Base-by-base conservation (phyloP, 306 rosid genomes). In the Cicer arietinum region DNA sequence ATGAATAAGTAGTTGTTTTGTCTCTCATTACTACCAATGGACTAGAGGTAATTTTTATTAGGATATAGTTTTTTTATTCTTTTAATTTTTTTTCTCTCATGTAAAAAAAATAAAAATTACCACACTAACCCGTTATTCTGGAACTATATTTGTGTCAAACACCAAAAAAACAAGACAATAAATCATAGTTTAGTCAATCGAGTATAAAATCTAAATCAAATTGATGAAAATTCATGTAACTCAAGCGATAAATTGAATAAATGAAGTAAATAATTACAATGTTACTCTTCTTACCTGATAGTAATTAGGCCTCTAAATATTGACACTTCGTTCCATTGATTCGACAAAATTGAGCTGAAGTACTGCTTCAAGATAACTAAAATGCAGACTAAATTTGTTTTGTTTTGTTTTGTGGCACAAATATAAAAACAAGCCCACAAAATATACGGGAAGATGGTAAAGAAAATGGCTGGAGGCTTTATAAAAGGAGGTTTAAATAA, bases 201-300 rank as follows among this genome's bases (percentile, higher is more conserved):
- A 39, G 20, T 37, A 69, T 14, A 51, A 13, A 47, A 11, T 71
- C 20, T 11, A 71, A 53, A 42, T 17, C 0, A 54, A 41, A 54
- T 10, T 6, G 39, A 60, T 71, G 13, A 41, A 71, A 7, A 71
- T 0, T 1, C 10, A 56, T 22, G 43, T 6, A 42, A 18, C 64
- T 12, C 18, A 17, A 54, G 43, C 10, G 7, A 8, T 2, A 4
- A 16, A 64, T 41, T 6, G 3, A 12, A 43, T 8, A 0, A 10
- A 69, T 40, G 16, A 71, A 54, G 35, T 8, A 71, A 10, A 8
- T 50, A 39, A 11, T 53, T 20, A 54, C 2, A 54, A 13, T 50
- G 17, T 6, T 69, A n/a, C 14, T 48, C n/a, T 37, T 61, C 20
- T 35, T 69, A 69, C 75, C 75, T 50, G 43, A 2, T 1, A 69